Conservation (phyloP, 2,329 filamentous ascomycete species). For the Neoscytalidium dimidiatum region DNA sequence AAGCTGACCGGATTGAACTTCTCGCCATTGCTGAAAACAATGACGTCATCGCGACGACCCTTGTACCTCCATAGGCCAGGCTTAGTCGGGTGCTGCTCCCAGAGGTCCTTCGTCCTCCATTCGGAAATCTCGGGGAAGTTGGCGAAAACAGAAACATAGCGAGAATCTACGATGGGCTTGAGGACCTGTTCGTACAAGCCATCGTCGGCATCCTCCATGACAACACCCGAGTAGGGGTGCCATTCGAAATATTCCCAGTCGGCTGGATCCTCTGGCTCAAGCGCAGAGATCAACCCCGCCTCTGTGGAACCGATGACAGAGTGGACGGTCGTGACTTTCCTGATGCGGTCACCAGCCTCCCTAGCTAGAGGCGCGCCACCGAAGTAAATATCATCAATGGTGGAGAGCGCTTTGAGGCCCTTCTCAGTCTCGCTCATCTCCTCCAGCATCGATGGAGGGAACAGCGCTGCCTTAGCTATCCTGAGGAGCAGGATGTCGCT, state of each 20-base stretch:
- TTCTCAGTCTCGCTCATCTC: constrained; percentile 29
- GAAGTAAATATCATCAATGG: constrained; percentile 25
- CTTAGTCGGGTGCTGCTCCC: constrained; percentile 21
- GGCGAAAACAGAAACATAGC: constrained; percentile 22
- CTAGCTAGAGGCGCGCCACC: constrained; percentile 23
- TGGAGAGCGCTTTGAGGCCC: constrained; percentile 26
- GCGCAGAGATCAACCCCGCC: constrained; percentile 25
- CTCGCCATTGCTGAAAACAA: constrained; percentile 25
- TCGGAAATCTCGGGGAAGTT: constrained; percentile 23
- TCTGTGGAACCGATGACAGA: constrained; percentile 30
- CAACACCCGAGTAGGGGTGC: constrained; percentile 26
- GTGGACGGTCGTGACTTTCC: constrained; percentile 25
- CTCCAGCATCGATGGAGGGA: constrained; percentile 29
- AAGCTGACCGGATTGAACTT: constrained; percentile 27
- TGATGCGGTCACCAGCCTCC: constrained; percentile 24
- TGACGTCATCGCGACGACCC: constrained; percentile 27
- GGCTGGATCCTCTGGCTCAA: constrained; percentile 22
- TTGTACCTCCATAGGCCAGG: constrained; percentile 24
- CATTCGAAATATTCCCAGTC: constrained; percentile 31
- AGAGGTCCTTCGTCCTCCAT: constrained; percentile 25
- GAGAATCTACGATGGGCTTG: constrained; percentile 1
- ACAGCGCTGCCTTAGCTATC: constrained; percentile 24
- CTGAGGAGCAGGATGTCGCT: constrained; percentile 23
- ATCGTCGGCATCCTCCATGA: constrained; percentile 28
- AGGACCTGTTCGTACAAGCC: constrained; percentile 24